Evolutionary conservation across 495 filamentous ascomycete species (phyloP), one percentile per base, ranked within the genome.

Genomic region (Aspergillus sclerotioniger): DNA sequence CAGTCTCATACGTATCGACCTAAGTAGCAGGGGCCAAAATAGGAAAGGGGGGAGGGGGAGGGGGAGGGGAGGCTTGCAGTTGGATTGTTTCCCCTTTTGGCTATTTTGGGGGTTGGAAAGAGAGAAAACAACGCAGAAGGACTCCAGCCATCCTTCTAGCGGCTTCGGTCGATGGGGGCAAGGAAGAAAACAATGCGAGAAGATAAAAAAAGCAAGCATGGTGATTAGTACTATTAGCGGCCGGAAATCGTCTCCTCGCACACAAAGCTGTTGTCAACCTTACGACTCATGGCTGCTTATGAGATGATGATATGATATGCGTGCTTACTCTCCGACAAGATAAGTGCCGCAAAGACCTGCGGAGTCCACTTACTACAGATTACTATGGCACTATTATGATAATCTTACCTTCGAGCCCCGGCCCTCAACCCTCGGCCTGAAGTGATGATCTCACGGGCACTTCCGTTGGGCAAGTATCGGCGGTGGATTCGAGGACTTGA

Each of bases 401-500:
- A 41, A 41, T n/a, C 37, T n/a, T n/a, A 15, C 37, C 37, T 3
- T 35, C 33, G 33, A 35, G 12, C 37, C 8, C 37, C 37, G 17
- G 12, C 48, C 33, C 50, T 29, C 20, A 46, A 21, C 46, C 10
- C 46, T 49, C 20, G 20, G 28, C 13, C 28, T 15, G 13, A 20
- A 29, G 46, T 7, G 46, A 49, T 21, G 46, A 49, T 29, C 46
- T 21, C 46, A 37, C 56, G 47, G 33, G 53, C 53, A 10, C 41
- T 45, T 55, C 55, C 50, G 55, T 50, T 57, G 51, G 58, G 55
- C 31, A 65, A 53, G 59, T 57, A 65, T 60, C 53, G 51, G 39
- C 59, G 51, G 59, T 57, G 57, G 56, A 15, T 50, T 54, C 32
- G 48, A 41, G 49, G 45, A 32, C 35, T n/a, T n/a, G n/a, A n/a